Percentiles rank a stretch among this genome's conserved stretches.
These are phyloP conservation scores for Vanrija pseudolonga DNA, from an alignment of 1,284 basidiomycete genomes.

Conservation along the genomic window DNA sequence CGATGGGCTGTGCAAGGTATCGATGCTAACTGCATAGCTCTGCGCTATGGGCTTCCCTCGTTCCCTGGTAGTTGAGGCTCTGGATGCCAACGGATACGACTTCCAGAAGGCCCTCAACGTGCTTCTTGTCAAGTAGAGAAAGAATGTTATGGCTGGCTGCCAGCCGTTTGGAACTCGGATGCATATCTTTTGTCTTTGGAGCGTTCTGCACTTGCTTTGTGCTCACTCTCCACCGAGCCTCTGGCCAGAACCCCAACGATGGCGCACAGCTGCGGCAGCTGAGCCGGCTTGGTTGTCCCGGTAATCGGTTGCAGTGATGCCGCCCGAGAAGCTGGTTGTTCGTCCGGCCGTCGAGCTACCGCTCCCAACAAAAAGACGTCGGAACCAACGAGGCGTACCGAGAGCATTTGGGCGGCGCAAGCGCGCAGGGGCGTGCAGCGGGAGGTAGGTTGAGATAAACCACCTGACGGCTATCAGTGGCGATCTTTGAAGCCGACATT, in stretches of 20 bases:
- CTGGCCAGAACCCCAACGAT: slow-evolving; percentile 45
- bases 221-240: slow-evolving; percentile 29
- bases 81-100: slow-evolving; percentile 49
- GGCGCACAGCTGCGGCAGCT: slow-evolving; percentile 17
- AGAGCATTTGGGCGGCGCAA: slow-evolving; percentile 40
- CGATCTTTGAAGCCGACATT: background rate
- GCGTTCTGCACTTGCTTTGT: too few species aligned
- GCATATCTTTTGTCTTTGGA: background rate
- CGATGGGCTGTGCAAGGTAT: background rate
- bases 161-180: background rate
- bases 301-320: slow-evolving; percentile 13
- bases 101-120: slow-evolving; percentile 50
- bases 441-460: slow-evolving; percentile 45
- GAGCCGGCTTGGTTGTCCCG: background rate
- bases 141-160: background rate
- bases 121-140: slow-evolving; percentile 25
- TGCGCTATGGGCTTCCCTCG: slow-evolving; percentile 49
- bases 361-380: slow-evolving; percentile 17
- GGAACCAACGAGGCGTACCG: slow-evolving; percentile 30
- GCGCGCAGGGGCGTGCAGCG: slow-evolving; percentile 34
- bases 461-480: slow-evolving; percentile 30
- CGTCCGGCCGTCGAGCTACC: too few species aligned
- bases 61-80: slow-evolving; percentile 41
- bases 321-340: background rate
- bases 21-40: slow-evolving; percentile 24